These are phyloP conservation scores for Yarrowia osloensis DNA, from an alignment of 805 yeast genomes.

Conservation along the genomic window DNA sequence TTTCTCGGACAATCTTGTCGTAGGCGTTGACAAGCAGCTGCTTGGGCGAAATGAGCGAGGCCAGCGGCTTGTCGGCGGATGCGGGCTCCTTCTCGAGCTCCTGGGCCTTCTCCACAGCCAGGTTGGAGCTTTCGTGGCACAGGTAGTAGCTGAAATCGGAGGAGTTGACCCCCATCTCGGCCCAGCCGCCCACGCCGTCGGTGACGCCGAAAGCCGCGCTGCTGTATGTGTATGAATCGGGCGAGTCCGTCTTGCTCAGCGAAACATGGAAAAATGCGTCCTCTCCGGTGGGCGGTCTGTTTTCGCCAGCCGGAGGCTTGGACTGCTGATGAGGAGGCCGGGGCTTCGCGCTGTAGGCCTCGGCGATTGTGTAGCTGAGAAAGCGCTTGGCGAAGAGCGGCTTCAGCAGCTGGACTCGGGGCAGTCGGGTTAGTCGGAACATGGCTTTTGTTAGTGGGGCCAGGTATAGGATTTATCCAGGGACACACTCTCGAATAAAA, in stretches of 20 bases:
- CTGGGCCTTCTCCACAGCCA: constrained; percentile 40
- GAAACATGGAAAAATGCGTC: constrained; percentile 28
- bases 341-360: constrained; percentile 30
- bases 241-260: constrained; percentile 12
- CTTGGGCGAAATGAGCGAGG: constrained; percentile 45
- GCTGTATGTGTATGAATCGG: constrained; percentile 11
- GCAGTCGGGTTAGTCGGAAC: constrained; percentile 13
- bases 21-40: constrained; percentile 60
- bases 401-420: neutral
- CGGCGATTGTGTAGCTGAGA: constrained; percentile 29
- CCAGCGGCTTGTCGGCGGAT: neutral
- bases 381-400: constrained; percentile 1
- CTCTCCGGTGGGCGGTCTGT: constrained; percentile 28
- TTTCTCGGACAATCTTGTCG: constrained; percentile 51
- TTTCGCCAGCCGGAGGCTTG: constrained; percentile 13
- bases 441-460: neutral
- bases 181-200: constrained; percentile 99
- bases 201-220: constrained; percentile 46
- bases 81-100: constrained; percentile 26
- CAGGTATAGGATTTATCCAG: neutral
- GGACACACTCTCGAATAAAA: neutral
- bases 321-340: constrained; percentile 27
- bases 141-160: constrained; percentile 82
- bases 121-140: constrained; percentile 55
- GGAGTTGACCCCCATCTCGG: constrained; percentile 86